phyloP scores from a whole-genome alignment of 352 stramenopile species.

The Phytophthora tubulina region DNA sequence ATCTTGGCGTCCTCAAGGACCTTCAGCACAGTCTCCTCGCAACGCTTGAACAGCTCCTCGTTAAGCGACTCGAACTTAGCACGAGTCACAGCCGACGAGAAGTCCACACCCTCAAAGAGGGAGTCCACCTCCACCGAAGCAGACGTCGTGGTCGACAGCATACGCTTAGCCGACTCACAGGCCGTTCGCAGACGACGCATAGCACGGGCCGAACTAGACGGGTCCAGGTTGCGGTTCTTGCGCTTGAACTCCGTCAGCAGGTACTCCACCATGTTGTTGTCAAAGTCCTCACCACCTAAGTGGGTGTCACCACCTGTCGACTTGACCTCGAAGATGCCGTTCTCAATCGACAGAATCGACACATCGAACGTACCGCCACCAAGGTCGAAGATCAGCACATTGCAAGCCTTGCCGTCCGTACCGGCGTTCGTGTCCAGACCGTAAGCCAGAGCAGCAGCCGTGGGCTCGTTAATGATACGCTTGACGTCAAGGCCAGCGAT shows the following conservation, averaged over 20 bases:
- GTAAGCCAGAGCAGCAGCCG: slow-evolving; percentile 96
- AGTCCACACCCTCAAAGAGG: slow-evolving; percentile 96
- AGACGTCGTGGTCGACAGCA: slow-evolving; percentile 93
- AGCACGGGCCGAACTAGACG: slow-evolving; percentile 90
- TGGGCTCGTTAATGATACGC: slow-evolving; percentile 97
- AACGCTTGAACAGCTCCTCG: slow-evolving; percentile 85
- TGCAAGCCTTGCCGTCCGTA: slow-evolving; percentile 83
- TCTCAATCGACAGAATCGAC: slow-evolving; percentile 95
- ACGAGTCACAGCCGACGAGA: slow-evolving; percentile 94
- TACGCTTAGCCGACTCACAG: slow-evolving; percentile 98
- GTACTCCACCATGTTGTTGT: slow-evolving; percentile 96
- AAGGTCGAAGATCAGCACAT: slow-evolving; percentile 98
- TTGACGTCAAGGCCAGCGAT: slow-evolving; percentile 78
- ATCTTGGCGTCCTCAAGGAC: slow-evolving; percentile 74
- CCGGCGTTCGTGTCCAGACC: slow-evolving; percentile 93
- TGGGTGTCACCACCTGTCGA: slow-evolving; percentile 96
- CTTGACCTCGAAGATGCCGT: slow-evolving; percentile 98
- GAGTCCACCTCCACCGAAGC: slow-evolving; percentile 96
- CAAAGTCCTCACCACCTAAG: slow-evolving; percentile 95
- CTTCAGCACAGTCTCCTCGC: slow-evolving; percentile 84
- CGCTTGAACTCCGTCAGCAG: slow-evolving; percentile 96
- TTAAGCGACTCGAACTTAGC: slow-evolving; percentile 94
- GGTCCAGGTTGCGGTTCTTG: slow-evolving; percentile 92
- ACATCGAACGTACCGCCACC: slow-evolving; percentile 97
- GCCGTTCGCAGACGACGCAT: slow-evolving; percentile 96